Evolutionary conservation across 495 filamentous ascomycete genomes (phyloP).

Genomic region (Annulohypoxylon nitens): DNA sequence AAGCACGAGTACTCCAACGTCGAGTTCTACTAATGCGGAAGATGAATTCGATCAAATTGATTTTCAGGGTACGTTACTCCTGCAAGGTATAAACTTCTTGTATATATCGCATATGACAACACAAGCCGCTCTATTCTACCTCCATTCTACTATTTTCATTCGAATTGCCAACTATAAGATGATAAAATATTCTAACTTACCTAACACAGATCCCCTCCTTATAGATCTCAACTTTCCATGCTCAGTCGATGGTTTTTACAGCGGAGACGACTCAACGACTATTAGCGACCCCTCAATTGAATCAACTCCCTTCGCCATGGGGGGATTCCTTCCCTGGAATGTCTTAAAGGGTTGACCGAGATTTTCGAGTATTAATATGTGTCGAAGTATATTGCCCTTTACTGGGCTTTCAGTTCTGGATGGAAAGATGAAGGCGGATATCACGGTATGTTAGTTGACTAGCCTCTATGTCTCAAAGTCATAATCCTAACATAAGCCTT

Average conservation of each 20-base stretch:
- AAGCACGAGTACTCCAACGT: constrained; percentile 14
- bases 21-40: constrained; percentile 19
- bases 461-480: background rate
- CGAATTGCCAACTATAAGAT: background rate
- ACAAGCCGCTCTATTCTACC: background rate
- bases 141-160: background rate
- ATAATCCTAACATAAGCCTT: background rate
- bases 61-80: constrained; percentile 38
- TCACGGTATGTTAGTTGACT: background rate
- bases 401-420: background rate
- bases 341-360: background rate
- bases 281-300: constrained; percentile 23
- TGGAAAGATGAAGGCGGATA: background rate
- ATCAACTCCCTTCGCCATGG: constrained; percentile 7
- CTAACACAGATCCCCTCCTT: constrained; percentile 34
- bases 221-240: constrained; percentile 39
- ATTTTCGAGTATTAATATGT: background rate
- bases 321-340: constrained; percentile 1
- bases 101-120: background rate
- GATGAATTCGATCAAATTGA: constrained; percentile 29
- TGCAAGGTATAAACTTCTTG: background rate
- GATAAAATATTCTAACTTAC: constrained; percentile 17
- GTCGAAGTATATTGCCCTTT: background rate
- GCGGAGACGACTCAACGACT: constrained; percentile 22
- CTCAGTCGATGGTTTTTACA: constrained; percentile 33